Evolutionary conservation across 1,284 basidiomycete species (phyloP).

Genomic region (Pholiota adiposa): DNA sequence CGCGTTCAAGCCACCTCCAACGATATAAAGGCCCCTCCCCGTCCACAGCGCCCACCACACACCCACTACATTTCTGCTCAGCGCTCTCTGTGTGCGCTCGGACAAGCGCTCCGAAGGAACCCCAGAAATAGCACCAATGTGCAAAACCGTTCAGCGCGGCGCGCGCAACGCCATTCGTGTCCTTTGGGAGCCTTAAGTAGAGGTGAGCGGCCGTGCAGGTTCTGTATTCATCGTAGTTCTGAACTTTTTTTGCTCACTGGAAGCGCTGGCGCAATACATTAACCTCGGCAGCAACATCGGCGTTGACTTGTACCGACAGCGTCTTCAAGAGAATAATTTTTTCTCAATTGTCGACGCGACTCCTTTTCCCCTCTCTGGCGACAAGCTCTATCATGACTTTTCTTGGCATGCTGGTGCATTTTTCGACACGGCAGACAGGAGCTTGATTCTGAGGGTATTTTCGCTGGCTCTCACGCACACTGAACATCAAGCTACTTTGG

Average conservation of each 20-base stretch:
- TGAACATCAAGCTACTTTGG: no score
- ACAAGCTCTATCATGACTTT: no score
- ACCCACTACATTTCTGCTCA: not conserved
- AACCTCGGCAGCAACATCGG: not conserved
- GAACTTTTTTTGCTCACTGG: not conserved
- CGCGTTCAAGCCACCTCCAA: constrained; percentile 16
- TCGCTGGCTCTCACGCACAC: not conserved
- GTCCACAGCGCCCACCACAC: constrained; percentile 10
- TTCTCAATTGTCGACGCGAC: no score
- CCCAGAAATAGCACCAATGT: not conserved
- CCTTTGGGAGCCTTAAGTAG: not conserved
- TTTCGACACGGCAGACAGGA: no score
- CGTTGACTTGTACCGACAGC: no score
- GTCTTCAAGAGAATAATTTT: no score
- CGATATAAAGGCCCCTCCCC: constrained; percentile 9
- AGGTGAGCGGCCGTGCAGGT: not conserved
- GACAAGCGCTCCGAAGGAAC: not conserved
- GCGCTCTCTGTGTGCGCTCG: not conserved
- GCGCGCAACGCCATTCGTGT: not conserved
- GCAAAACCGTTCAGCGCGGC: not conserved
- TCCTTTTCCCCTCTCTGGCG: no score
- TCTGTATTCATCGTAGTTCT: not conserved
- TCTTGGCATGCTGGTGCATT: no score
- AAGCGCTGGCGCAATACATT: not conserved
- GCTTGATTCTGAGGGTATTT: no score